Evolutionary conservation across 129 eudicot genomes (phyloP).

Genomic region (Centella asiatica): DNA sequence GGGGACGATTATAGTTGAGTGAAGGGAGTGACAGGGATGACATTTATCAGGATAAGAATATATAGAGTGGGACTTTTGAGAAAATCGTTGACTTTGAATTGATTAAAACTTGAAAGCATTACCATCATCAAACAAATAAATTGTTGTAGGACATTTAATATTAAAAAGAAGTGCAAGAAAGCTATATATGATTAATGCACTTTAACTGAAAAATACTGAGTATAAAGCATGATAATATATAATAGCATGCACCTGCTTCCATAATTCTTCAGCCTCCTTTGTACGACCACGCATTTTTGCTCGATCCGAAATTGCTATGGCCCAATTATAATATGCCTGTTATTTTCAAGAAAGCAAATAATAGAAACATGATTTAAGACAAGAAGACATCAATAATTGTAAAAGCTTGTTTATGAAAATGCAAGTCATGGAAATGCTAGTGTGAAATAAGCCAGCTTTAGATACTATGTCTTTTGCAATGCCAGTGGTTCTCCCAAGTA

Average conservation of each 20-base stretch:
- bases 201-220: background rate
- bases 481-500: background rate
- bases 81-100: no score
- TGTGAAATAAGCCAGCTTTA: background rate
- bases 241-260: conserved; percentile 63
- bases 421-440: background rate
- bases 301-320: conserved; percentile 91
- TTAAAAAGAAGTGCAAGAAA: no score
- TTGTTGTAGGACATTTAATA: no score
- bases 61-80: no score
- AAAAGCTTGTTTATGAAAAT: background rate
- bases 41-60: no score
- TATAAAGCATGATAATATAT: conserved; percentile 10
- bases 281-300: conserved; percentile 94
- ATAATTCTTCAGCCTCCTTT: conserved; percentile 87
- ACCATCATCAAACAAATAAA: no score
- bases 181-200: no score
- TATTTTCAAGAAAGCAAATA: conserved; percentile 1
- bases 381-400: background rate
- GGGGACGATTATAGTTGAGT: no score
- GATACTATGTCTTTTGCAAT: background rate
- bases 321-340: conserved; percentile 95
- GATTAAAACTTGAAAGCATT: no score
- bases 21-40: no score
- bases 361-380: background rate